phyloP scores from a whole-genome alignment of 2,329 filamentous ascomycete species.

The Plectosphaerella sp. region DNA sequence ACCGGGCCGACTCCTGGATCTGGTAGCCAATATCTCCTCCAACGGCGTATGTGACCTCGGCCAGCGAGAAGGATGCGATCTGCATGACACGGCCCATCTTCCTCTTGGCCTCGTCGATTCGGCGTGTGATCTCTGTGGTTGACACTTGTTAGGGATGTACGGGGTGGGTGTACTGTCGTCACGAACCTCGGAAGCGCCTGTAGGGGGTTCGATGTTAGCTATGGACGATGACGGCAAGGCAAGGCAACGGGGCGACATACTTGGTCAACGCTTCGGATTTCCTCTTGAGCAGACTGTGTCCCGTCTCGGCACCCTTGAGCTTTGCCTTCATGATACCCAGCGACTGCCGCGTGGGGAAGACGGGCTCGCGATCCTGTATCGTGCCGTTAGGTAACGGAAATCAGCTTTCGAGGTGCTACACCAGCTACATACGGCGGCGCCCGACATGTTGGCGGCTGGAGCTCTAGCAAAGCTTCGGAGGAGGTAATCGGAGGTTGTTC shows the following conservation, averaged over 20 bases:
- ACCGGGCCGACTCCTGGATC: constrained; percentile 92
- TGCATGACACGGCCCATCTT: constrained; percentile 99
- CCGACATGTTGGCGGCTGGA: constrained; percentile 27
- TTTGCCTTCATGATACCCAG: constrained; percentile 97
- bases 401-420: constrained; percentile 13
- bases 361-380: constrained; percentile 82
- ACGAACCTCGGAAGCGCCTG: constrained; percentile 80
- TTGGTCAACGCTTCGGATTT: constrained; percentile 99
- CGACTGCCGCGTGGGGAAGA: constrained; percentile 97
- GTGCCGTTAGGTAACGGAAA: constrained; percentile 20
- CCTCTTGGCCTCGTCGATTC: constrained; percentile 97
- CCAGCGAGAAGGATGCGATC: constrained; percentile 94
- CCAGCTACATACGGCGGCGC: constrained; percentile 29
- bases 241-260: constrained; percentile 43
- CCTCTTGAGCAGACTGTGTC: constrained; percentile 91
- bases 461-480: background rate
- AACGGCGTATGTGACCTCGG: constrained; percentile 95
- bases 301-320: constrained; percentile 87
- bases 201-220: background rate
- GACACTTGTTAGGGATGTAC: background rate
- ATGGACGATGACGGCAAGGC: background rate
- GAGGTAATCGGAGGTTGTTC: too few species aligned
- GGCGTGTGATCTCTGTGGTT: constrained; percentile 77
- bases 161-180: background rate
- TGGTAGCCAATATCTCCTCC: constrained; percentile 96